A percentile compares a stretch with the other conserved stretches of the same genome.
Conservation (phyloP, 148 eudicot species). For the Arbutus unedo region DNA sequence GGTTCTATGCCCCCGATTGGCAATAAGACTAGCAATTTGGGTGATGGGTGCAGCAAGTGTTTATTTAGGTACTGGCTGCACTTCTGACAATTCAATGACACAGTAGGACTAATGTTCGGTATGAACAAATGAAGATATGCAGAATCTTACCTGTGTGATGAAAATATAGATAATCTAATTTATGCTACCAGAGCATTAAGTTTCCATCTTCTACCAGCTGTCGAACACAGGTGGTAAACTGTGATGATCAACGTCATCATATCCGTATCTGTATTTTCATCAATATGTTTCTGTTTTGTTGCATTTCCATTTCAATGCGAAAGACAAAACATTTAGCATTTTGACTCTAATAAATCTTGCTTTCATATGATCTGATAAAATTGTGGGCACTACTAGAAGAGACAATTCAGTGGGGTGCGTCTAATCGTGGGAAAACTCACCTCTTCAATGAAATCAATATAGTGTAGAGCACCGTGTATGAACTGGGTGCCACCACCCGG, state of each 20-base stretch:
- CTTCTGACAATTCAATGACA: not conserved
- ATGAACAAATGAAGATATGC: not conserved
- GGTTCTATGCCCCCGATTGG: not conserved
- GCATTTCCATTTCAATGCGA: not conserved
- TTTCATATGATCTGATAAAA: not conserved
- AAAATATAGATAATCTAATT: not conserved
- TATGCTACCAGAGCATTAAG: not conserved
- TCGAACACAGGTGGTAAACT: not conserved
- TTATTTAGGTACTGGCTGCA: not conserved
- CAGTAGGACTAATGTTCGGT: not conserved
- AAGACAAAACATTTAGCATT: not conserved
- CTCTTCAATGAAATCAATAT: conserved; percentile 54
- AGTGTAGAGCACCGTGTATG: conserved; percentile 55
- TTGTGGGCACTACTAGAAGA: conserved; percentile 13
- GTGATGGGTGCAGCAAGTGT: not conserved
- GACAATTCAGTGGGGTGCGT: not conserved
- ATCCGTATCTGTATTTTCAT: not conserved
- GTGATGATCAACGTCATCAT: not conserved
- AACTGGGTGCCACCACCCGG: conserved; percentile 81
- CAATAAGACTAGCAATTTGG: not conserved
- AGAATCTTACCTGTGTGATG: not conserved
- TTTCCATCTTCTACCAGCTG: not conserved
- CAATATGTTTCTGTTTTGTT: not conserved
- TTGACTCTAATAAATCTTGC: no score
- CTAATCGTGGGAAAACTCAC: conserved; percentile 23